phyloP scores from a whole-genome alignment of 2,329 filamentous ascomycete genomes.

The Harringtonia aguacate region DNA sequence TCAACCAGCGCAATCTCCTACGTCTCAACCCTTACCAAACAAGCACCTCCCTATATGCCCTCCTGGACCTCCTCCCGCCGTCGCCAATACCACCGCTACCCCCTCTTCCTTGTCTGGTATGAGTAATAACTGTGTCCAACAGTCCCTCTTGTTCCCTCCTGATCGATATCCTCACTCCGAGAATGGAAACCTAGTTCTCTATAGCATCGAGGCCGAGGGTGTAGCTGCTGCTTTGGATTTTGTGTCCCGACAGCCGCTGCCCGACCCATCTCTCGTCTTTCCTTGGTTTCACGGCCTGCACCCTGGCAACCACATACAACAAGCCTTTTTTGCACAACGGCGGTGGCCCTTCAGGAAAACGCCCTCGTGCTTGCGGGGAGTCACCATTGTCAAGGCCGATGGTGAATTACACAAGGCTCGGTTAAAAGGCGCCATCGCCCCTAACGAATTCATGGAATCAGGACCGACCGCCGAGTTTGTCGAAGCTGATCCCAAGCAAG shows the following conservation, averaged over 20 bases:
- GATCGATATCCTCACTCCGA: constrained; percentile 43
- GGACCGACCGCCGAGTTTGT: constrained; percentile 51
- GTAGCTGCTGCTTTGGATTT: constrained; percentile 68
- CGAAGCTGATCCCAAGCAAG: constrained; percentile 75
- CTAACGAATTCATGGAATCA: constrained; percentile 63
- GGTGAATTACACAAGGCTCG: constrained; percentile 64
- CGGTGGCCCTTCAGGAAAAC: constrained; percentile 59
- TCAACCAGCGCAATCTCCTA: constrained; percentile 19
- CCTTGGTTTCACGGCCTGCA: constrained; percentile 95
- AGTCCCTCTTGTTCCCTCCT: constrained; percentile 68
- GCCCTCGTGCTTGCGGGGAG: constrained; percentile 65
- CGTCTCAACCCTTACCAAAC: constrained; percentile 54
- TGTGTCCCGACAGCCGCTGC: constrained; percentile 67
- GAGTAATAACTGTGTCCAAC: constrained; percentile 37
- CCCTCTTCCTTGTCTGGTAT: constrained; percentile 26
- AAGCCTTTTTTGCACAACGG: constrained; percentile 77
- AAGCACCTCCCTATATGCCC: constrained; percentile 86
- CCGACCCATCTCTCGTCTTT: constrained; percentile 77
- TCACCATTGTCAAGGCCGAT: constrained; percentile 83
- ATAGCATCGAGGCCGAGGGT: constrained; percentile 58
- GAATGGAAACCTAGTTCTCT: constrained; percentile 46
- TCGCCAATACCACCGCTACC: neutral
- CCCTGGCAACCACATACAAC: constrained; percentile 76
- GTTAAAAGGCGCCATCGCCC: constrained; percentile 77
- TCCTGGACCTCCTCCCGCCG: constrained; percentile 51